Base-by-base conservation (phyloP, 2,329 filamentous ascomycete species). In the Neoarthrinium moseri region DNA sequence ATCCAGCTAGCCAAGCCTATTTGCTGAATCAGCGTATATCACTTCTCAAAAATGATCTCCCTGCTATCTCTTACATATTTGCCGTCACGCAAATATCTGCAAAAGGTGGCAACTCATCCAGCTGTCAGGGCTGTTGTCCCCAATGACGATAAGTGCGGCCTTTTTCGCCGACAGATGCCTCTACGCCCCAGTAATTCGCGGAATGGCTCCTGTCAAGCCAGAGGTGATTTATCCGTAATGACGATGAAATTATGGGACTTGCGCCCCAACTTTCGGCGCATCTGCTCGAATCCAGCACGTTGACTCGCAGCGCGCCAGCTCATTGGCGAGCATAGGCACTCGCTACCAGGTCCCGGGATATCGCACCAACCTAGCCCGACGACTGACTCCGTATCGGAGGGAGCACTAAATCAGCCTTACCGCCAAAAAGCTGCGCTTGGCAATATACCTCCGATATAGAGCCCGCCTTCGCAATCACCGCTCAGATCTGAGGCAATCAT, bases 91-190 rank as follows among this genome's bases (percentile, higher is more conserved):
- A 17, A 20, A 20, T 20, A 20, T 35, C 17, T 17, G 11, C 22
- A 35, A 35, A 20, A 35, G 17, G 33, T 17, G 17, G 33, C 33
- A 15, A 7, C 11, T 20, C 33, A 13, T 12, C 20, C n/a, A 13
- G 7, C 15, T 27, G 30, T 15, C 17, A 18, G 10, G 20, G 11
- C 15, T 24, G 15, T n/a, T 26, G 37, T 23, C 15, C 6, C 21
- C 37, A 10, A 23, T 40, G 37, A 40, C 37, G 37, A 26, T 26
- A 40, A 40, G 37, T 40, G 37, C 37, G 37, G 37, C 37, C 29
- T 40, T 40, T 40, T 40, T 40, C 37, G 37, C 37, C 37, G 37
- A 40, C 15, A 40, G 37, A 40, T 40, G n/a, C 22, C 37, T 26
- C 37, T 27, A n/a, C 21, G 17, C 11, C 35, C 35, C 18, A 37